phyloP scores from a whole-genome alignment of 2,329 filamentous ascomycete species.

The Scopulariopsis brevicaulis region DNA sequence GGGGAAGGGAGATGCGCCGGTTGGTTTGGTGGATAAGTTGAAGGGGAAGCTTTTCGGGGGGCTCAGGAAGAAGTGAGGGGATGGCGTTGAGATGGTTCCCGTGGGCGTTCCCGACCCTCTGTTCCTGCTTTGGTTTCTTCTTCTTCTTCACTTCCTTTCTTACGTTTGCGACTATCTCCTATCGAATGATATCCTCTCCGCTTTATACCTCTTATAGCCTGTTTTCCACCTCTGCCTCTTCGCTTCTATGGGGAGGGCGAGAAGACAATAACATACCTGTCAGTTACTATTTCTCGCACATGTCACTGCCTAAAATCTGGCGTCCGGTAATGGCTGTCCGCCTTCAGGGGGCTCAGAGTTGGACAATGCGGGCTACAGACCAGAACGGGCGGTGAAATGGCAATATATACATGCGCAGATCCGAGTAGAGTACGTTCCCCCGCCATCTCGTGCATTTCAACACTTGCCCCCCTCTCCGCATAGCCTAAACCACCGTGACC shows the following conservation, averaged over 20 bases:
- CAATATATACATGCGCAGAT: neutral
- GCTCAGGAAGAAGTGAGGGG: neutral
- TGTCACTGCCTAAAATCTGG: neutral
- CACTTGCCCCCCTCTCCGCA: neutral
- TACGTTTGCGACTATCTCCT: neutral
- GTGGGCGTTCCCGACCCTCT: neutral
- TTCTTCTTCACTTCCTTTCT: neutral
- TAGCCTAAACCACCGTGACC: neutral
- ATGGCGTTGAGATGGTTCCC: neutral
- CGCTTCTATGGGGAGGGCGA: neutral
- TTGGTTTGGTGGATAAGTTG: constrained; percentile 42
- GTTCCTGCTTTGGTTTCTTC: neutral
- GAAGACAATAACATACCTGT: neutral
- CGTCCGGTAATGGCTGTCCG: no score
- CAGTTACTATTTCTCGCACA: neutral
- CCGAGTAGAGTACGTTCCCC: neutral
- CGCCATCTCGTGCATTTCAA: neutral
- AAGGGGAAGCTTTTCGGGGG: constrained; percentile 21
- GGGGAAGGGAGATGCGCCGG: no score
- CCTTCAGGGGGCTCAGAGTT: no score
- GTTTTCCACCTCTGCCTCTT: neutral
- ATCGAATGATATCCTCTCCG: constrained; percentile 3
- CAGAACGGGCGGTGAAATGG: neutral
- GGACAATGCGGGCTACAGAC: no score
- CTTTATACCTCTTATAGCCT: neutral